Evolutionary conservation across 2,329 filamentous ascomycete genomes (phyloP), one percentile per base, ranked within the genome.

Genomic region (Cladosporium sp.): DNA sequence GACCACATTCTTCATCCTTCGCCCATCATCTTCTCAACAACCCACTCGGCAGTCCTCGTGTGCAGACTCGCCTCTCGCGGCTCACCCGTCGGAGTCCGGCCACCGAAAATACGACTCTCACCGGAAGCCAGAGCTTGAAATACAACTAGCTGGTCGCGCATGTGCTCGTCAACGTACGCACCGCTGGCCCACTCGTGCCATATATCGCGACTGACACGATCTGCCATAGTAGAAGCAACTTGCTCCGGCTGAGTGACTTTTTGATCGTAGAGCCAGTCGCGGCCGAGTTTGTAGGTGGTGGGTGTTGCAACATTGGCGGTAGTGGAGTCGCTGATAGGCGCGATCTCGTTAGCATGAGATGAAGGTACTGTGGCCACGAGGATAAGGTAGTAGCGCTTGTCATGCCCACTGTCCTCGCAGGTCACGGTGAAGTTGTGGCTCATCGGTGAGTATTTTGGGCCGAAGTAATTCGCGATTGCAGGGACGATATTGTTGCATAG

Each of bases 111-210:
- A 0, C 51, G 49, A 61, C 74, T 76, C 38, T 30, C 65, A 0
- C 79, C 79, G 8, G 71, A 64, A 4, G 81, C 81, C 19, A 87
- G 69, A 15, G 81, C 81, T 65, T 85, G 82, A 59, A 84, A 86
- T 0, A 86, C 75, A 1, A 85, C 79, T 25, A 86, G 63, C 64
- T 86, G 84, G 68, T 86, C 84, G 43, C 80, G 72, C 77, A 84
- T 76, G 61, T 78, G 75, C 65, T 78, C 75, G 64, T 86, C 84
- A 3, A 84, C 77, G 63, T 76, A 81, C 0, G 80, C 77, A 0
- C 72, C 74, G 59, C 77, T 72, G 12, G 70, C 67, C 45, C 82
- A 69, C 59, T 85, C 82, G 0, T 75, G 65, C 30, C 7, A 34
- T 36, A 86, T 69, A 9, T 78, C 72, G 1, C 15, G 49, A 3